Percentiles rank a stretch among this genome's conserved stretches.
These are phyloP conservation scores for Tulasnella calospora DNA, from an alignment of 768 basidiomycete genomes.

Conservation along the genomic window DNA sequence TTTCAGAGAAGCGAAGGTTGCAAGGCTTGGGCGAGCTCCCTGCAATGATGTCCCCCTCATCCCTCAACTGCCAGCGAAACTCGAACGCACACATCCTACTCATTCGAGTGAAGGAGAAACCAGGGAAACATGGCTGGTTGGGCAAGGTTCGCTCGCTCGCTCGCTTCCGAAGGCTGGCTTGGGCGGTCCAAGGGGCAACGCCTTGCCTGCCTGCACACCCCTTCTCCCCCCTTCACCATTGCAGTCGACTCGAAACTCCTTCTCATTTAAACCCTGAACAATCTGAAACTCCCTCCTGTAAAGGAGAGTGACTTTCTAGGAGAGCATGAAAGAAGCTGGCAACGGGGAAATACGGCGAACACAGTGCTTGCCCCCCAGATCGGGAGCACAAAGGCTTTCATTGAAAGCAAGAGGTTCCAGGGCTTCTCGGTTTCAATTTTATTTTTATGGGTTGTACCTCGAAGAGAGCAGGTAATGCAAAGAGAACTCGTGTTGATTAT, in stretches of 20 bases:
- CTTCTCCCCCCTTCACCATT: neutral
- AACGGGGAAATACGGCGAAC: neutral
- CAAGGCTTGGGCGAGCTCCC: too few relatives aligned
- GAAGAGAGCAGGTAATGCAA: too few relatives aligned
- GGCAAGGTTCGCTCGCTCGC: neutral
- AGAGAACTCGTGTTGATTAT: too few relatives aligned
- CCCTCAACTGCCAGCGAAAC: neutral
- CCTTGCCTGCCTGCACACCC: neutral
- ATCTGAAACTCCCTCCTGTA: neutral
- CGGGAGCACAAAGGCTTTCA: neutral
- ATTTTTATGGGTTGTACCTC: too few relatives aligned
- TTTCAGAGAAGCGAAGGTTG: too few relatives aligned
- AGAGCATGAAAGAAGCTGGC: neutral
- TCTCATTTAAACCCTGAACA: neutral
- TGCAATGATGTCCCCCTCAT: neutral
- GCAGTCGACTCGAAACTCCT: neutral
- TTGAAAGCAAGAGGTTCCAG: neutral
- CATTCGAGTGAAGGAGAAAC: neutral
- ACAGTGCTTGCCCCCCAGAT: neutral
- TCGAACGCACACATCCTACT: neutral
- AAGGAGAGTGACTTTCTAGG: neutral
- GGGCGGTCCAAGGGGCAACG: neutral
- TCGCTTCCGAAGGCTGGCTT: neutral
- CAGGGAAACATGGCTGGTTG: neutral
- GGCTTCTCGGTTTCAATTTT: too few relatives aligned